Evolutionary conservation across 2,329 filamentous ascomycete genomes (phyloP).

Genomic region (Fusarium beomiforme): DNA sequence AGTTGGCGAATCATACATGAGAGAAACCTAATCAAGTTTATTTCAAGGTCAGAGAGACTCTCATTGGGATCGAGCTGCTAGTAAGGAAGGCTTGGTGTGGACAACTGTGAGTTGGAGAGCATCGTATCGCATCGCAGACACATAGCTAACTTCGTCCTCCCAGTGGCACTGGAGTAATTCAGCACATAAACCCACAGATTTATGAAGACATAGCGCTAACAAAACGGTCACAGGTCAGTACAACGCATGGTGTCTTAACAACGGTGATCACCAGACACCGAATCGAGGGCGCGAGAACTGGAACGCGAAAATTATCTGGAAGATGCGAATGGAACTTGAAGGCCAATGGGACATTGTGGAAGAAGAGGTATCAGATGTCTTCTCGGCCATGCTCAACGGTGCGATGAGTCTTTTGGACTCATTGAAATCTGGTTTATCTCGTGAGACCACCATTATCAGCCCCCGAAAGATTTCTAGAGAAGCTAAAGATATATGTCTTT

Average conservation of each 20-base stretch:
- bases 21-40: background rate
- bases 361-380: slow-evolving; percentile 35
- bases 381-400: background rate
- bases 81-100: slow-evolving; percentile 19
- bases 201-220: background rate
- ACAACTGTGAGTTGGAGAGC: slow-evolving; percentile 20
- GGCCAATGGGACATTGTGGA: slow-evolving; percentile 43
- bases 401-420: background rate
- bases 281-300: slow-evolving; percentile 39
- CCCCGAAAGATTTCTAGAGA: background rate
- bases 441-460: background rate
- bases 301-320: slow-evolving; percentile 48
- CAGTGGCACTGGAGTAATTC: slow-evolving; percentile 40
- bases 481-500: background rate
- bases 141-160: background rate
- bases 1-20: background rate
- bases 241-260: slow-evolving; percentile 45
- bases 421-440: background rate
- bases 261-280: slow-evolving; percentile 40
- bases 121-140: background rate
- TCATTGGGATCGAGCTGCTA: slow-evolving; percentile 34
- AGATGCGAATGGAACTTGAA: slow-evolving; percentile 45
- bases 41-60: slow-evolving; percentile 6
- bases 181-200: background rate
- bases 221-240: slow-evolving; percentile 37